These are phyloP conservation scores for Trichosporon asahii DNA, from an alignment of 1,284 basidiomycete genomes.

Conservation along the genomic window DNA sequence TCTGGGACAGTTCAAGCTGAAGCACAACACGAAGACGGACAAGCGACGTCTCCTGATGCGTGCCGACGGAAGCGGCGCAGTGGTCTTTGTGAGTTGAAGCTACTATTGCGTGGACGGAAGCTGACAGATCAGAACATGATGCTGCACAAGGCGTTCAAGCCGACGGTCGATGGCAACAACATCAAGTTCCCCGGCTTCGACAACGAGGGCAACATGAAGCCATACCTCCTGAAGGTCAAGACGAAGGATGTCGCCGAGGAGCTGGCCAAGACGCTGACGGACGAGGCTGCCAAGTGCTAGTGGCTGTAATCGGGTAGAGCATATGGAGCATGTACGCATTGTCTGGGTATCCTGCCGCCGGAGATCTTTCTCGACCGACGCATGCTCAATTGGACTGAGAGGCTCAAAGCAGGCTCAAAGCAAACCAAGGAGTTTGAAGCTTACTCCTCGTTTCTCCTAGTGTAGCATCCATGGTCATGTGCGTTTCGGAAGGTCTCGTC, in stretches of 20 bases:
- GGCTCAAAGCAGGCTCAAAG: background rate
- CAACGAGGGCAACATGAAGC: slow-evolving; percentile 55
- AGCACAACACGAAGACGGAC: slow-evolving; percentile 34
- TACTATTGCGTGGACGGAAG: background rate
- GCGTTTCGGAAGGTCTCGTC: background rate
- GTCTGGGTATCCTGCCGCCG: background rate
- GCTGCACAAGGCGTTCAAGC: slow-evolving; percentile 28
- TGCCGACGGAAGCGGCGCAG: slow-evolving; percentile 42
- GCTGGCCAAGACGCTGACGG: slow-evolving; percentile 62
- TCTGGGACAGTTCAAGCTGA: slow-evolving; percentile 44
- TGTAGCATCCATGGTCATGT: background rate
- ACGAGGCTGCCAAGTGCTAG: slow-evolving; percentile 54
- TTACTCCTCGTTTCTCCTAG: background rate
- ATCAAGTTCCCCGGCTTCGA: slow-evolving; percentile 43
- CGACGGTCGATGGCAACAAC: slow-evolving; percentile 28
- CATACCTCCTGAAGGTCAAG: slow-evolving; percentile 64
- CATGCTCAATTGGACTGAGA: background rate
- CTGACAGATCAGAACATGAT: slow-evolving; percentile 41
- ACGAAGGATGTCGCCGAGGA: slow-evolving; percentile 61
- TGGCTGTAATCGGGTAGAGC: background rate
- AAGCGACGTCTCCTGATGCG: slow-evolving; percentile 48
- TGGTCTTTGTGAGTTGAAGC: slow-evolving; percentile 39
- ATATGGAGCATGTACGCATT: background rate
- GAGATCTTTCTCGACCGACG: slow-evolving; percentile 3
- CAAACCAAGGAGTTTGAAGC: background rate